Conservation (phyloP, 1,139 yeast species). For the Nadsonia commutata region DNA sequence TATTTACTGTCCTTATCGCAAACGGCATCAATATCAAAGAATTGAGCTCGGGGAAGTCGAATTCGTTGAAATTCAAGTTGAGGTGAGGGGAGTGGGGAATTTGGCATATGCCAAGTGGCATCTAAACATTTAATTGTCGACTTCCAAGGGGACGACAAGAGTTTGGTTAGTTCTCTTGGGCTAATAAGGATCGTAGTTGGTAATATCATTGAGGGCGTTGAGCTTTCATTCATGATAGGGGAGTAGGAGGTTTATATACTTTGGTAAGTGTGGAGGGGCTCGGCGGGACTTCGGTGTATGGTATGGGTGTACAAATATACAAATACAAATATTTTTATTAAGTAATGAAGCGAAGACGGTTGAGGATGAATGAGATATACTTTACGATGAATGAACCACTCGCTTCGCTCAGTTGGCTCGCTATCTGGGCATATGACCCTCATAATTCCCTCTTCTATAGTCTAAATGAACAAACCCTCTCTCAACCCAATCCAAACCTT, state of each 20-base stretch:
- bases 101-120: conserved; percentile 89
- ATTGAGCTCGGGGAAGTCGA: conserved; percentile 55
- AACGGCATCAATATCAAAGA: conserved; percentile 65
- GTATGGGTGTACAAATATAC: too few species aligned
- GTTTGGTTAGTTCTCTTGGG: conserved; percentile 6
- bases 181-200: conserved; percentile 4
- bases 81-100: conserved; percentile 48
- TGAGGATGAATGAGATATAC: too few species aligned
- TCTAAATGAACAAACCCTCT: conserved; percentile 75
- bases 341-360: too few species aligned
- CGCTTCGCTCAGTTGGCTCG: too few species aligned
- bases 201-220: conserved; percentile 4
- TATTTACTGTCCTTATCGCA: conserved; percentile 42
- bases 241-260: not conserved
- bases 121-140: conserved; percentile 32
- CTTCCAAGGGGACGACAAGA: not conserved
- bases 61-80: conserved; percentile 31
- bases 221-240: conserved; percentile 1
- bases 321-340: too few species aligned
- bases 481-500: conserved; percentile 62
- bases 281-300: not conserved
- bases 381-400: too few species aligned
- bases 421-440: conserved; percentile 19
- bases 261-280: not conserved
- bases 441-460: conserved; percentile 30